Percentiles rank a stretch among this genome's conserved stretches.
phyloP scores from a whole-genome alignment of 140 eudicot species.

The Ambrosia hybrid region DNA sequence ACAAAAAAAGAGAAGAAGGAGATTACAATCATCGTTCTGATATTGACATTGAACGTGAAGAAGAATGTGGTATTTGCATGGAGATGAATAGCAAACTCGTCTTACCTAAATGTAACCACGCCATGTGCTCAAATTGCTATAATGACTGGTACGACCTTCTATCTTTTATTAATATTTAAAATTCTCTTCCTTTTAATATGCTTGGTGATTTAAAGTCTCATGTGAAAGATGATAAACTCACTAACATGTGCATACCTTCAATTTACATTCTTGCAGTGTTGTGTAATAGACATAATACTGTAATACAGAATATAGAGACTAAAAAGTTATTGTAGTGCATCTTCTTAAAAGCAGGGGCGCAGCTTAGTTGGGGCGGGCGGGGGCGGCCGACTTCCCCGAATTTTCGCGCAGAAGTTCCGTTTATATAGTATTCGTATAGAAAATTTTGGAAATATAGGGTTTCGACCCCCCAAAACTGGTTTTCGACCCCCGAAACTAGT shows the following conservation, averaged over 20 bases:
- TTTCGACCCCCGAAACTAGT: no score
- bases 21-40: slow-evolving; percentile 57
- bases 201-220: not conserved
- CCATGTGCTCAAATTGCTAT: slow-evolving; percentile 90
- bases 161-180: not conserved
- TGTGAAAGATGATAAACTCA: not conserved
- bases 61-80: slow-evolving; percentile 97
- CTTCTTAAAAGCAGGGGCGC: no score
- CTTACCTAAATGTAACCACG: slow-evolving; percentile 84
- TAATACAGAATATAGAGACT: no score
- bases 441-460: no score
- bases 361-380: no score
- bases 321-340: no score
- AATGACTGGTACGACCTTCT: slow-evolving; percentile 63
- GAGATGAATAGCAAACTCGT: slow-evolving; percentile 80
- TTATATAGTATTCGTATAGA: no score
- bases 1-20: slow-evolving; percentile 72
- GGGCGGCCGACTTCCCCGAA: no score
- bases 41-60: slow-evolving; percentile 73
- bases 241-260: not conserved
- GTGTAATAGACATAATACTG: no score
- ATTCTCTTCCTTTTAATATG: not conserved
- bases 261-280: not conserved
- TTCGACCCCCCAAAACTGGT: no score
- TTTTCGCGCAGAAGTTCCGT: no score